Base-by-base conservation (phyloP, 2,329 filamentous ascomycete species). In the Ophioceras dolichostomum region DNA sequence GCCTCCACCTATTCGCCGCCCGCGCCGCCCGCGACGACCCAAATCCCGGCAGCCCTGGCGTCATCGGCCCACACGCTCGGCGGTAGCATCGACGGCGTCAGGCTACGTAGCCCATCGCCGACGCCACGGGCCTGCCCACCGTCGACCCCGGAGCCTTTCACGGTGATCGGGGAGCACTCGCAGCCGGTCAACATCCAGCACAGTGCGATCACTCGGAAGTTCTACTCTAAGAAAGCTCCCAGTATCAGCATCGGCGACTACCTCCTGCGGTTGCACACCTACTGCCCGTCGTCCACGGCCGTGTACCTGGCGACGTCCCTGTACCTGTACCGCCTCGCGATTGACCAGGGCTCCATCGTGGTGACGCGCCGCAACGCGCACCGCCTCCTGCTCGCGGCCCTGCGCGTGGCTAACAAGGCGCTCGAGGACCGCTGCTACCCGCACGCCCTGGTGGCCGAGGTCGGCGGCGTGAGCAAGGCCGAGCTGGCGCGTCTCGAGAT, bases 401-500 rank as follows among this genome's bases (percentile, higher is more conserved):
- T 95, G 37, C 68, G 88, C 26, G 83, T 95, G 4, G 87, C 89
- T 12, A 91, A 88, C 73, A 98, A 96, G 61, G 84, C 86, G 1
- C 64, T 95, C n/a, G 89, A 98, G 57, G 89, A 96, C 56, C 70
- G 89, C 38, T 83, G 80, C 47, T 94, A 93, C 60, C 76, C 84
- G 8, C 89, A 95, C 60, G 70, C 70, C 41, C 81, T 86, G 39
- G 78, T 95, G 46, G 79, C 89, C 14, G 82, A 79, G 45, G 88
- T 96, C 2, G 89, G 91, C 30, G 89, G 89, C 14, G 86, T 96
- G 13, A 84, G 76, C 50, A 82, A 84, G 53, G 64, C 67, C 14
- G 87, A 96, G 59, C 68, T 98, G 36, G 82, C 83, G 29, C 72
- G 83, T 41, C 62, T 96, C 30, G 91, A 96, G 64, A 83, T 96